Evolutionary conservation across 257 asterid genomes (phyloP).

Genomic region (Scutellaria barbata): DNA sequence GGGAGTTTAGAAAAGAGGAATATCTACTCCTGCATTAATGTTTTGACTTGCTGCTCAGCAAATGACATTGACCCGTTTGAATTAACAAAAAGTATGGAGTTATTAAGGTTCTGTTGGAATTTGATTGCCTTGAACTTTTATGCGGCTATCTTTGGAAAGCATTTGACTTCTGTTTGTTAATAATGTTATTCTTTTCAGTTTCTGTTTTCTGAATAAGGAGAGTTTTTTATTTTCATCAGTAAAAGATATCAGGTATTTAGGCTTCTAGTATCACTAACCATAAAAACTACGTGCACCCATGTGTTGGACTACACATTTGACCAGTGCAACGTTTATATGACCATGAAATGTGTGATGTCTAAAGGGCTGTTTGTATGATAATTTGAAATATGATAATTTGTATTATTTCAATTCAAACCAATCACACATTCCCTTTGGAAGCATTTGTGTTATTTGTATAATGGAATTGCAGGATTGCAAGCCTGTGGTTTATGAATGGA

Average conservation of each 20-base stretch:
- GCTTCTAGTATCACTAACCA: not conserved
- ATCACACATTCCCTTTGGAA: not conserved
- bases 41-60: not conserved
- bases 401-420: not conserved
- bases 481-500: constrained; percentile 92
- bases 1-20: not conserved
- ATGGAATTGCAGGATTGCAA: constrained; percentile 71
- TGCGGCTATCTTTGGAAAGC: not conserved
- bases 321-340: not conserved
- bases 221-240: not conserved
- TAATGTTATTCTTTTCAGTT: not conserved
- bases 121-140: constrained; percentile 5
- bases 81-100: not conserved
- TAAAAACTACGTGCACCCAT: not conserved
- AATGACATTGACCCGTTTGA: constrained; percentile 10
- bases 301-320: not conserved
- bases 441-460: not conserved
- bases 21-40: not conserved
- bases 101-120: constrained; percentile 12
- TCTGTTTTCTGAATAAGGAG: constrained; percentile 1
- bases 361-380: not conserved
- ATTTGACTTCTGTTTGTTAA: constrained; percentile 10
- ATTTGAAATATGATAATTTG: not conserved
- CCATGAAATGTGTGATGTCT: not conserved
- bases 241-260: not conserved